These are phyloP conservation scores for Phyllosticta paracitricarpa DNA, from an alignment of 2,329 filamentous ascomycete genomes.

Conservation along the genomic window DNA sequence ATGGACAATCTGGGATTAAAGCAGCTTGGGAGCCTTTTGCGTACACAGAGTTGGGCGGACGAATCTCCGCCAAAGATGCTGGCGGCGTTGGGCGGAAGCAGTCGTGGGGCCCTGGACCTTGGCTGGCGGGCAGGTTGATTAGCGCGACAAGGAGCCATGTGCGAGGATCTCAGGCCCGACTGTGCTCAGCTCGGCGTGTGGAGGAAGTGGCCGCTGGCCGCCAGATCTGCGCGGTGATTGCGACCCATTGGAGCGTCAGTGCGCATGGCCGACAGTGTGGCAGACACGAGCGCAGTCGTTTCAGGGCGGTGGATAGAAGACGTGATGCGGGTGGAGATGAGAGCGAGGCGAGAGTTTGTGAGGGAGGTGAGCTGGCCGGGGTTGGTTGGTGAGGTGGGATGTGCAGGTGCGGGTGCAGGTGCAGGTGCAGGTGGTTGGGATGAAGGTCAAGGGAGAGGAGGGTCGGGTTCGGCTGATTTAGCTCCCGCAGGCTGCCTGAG, in stretches of 20 bases:
- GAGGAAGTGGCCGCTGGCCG: background rate
- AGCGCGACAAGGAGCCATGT: background rate
- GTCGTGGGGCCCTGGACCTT: background rate
- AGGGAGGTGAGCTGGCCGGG: background rate
- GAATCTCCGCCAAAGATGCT: background rate
- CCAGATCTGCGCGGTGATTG: conserved; percentile 7
- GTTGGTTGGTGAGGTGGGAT: background rate
- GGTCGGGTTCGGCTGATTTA: background rate
- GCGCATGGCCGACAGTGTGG: conserved; percentile 6
- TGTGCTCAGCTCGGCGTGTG: background rate
- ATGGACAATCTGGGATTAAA: background rate
- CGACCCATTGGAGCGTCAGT: background rate
- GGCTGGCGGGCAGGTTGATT: background rate
- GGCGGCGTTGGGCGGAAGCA: background rate
- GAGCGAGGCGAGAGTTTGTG: background rate
- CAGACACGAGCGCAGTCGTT: conserved; percentile 8
- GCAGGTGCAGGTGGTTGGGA: background rate
- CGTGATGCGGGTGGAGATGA: background rate
- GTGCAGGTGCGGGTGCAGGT: background rate
- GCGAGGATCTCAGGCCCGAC: background rate
- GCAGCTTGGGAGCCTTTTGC: background rate
- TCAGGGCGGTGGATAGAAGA: background rate
- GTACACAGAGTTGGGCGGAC: background rate
- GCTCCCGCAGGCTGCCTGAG: conserved; percentile 2
- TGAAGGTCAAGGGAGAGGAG: no score